These are phyloP conservation scores for Hemisphaericaspora xylanilytica DNA, from an alignment of 1,139 yeast species.

Conservation along the genomic window DNA sequence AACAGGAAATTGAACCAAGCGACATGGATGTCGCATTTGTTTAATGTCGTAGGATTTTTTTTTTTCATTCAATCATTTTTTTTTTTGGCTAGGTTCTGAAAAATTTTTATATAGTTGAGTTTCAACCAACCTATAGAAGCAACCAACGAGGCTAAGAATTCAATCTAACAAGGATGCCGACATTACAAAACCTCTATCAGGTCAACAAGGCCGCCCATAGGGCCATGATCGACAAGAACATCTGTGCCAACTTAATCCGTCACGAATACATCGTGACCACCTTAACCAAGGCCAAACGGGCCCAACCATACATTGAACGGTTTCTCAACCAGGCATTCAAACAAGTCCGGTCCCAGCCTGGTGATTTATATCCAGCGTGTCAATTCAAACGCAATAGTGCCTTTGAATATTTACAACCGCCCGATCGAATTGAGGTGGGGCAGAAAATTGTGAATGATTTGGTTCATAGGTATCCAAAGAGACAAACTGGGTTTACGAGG, in stretches of 20 bases:
- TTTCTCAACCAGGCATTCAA: constrained; percentile 28
- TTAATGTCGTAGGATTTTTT: constrained; percentile 1
- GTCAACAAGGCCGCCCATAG: constrained; percentile 46
- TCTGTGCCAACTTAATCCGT: constrained; percentile 46
- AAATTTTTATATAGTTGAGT: neutral
- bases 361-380: constrained; percentile 18
- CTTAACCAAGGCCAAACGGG: constrained; percentile 45
- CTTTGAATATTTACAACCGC: constrained; percentile 39
- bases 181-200: constrained; percentile 39
- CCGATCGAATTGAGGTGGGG: constrained; percentile 39
- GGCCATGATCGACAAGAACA: constrained; percentile 47
- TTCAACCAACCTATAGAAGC: neutral
- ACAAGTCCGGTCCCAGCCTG: constrained; percentile 15
- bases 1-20: neutral
- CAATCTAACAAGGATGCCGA: constrained; percentile 30
- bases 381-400: constrained; percentile 23
- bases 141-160: neutral
- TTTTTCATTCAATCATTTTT: too few relatives aligned
- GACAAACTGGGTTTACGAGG: constrained; percentile 85
- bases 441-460: constrained; percentile 66
- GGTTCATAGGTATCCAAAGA: constrained; percentile 56
- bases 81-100: neutral
- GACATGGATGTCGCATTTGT: neutral
- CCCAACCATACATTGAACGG: constrained; percentile 43
- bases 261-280: constrained; percentile 48